phyloP scores from a whole-genome alignment of 140 eudicot genomes.

The Ambrosia hybrid region DNA sequence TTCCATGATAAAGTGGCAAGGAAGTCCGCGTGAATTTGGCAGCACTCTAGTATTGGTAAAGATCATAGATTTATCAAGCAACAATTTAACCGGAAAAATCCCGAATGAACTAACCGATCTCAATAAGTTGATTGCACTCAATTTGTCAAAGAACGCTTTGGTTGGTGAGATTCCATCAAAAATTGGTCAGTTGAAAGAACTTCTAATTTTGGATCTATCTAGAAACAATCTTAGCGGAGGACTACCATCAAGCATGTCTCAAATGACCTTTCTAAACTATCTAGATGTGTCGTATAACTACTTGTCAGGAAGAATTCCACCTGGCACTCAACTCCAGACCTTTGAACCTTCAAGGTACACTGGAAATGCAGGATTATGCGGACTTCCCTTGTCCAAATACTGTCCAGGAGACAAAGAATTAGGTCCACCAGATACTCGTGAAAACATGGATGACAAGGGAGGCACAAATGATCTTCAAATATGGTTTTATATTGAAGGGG shows the following conservation, averaged over 20 bases:
- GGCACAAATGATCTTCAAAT: not conserved
- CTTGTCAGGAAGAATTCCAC: not conserved
- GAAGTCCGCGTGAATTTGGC: not conserved
- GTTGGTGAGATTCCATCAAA: not conserved
- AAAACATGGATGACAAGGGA: not conserved
- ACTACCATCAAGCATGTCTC: not conserved
- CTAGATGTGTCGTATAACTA: not conserved
- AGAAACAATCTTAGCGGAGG: not conserved
- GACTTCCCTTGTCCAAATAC: not conserved
- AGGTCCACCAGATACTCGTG: not conserved
- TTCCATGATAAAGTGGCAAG: conserved; percentile 3
- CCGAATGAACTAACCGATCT: not conserved
- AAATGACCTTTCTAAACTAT: not conserved
- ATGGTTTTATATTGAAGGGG: not conserved
- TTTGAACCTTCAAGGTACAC: not conserved
- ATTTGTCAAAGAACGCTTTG: not conserved
- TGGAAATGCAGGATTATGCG: not conserved
- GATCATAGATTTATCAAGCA: not conserved
- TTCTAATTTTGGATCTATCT: not conserved
- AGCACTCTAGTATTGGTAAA: not conserved
- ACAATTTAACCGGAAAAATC: not conserved
- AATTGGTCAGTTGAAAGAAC: not conserved
- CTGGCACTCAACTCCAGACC: not conserved
- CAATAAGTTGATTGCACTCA: not conserved
- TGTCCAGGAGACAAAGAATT: not conserved